Evolutionary conservation across 805 yeast genomes (phyloP).

Genomic region (Cyberlindnera petersonii): DNA sequence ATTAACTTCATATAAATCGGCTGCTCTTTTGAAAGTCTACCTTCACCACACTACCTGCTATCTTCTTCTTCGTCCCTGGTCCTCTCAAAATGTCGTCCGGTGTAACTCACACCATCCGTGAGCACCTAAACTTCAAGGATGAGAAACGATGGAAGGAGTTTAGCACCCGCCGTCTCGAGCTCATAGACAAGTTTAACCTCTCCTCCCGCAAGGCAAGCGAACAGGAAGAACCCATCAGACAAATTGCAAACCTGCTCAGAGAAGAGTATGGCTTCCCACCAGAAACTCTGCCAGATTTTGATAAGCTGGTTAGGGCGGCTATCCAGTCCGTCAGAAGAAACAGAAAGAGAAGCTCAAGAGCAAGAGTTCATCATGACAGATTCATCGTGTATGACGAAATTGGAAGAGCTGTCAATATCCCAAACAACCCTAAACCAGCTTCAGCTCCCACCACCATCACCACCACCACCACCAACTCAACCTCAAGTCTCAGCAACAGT

Average conservation of each 20-base stretch:
- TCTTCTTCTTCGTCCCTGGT: not conserved
- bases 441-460: conserved; percentile 5
- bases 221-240: conserved; percentile 77
- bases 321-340: conserved; percentile 90
- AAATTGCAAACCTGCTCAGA: conserved; percentile 74
- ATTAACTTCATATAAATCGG: no score
- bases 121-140: conserved; percentile 68
- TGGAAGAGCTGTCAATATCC: conserved; percentile 6
- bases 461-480: conserved; percentile 7
- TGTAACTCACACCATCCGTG: conserved; percentile 40
- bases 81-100: conserved; percentile 16
- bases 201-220: conserved; percentile 80
- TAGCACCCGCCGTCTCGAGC: conserved; percentile 83
- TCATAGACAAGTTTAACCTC: conserved; percentile 69
- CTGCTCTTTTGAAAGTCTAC: no score
- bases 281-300: conserved; percentile 66
- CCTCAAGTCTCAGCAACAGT: conserved; percentile 7
- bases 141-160: conserved; percentile 85
- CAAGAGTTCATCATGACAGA: conserved; percentile 21
- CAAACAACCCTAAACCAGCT: no score
- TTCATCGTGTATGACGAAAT: conserved; percentile 21
- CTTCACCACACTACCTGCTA: no score
- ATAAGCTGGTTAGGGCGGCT: conserved; percentile 87
- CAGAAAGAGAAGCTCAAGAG: conserved; percentile 54
- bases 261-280: conserved; percentile 71